Evolutionary conservation across 1,284 basidiomycete species (phyloP).

Genomic region (Xerocomus nothofagi): DNA sequence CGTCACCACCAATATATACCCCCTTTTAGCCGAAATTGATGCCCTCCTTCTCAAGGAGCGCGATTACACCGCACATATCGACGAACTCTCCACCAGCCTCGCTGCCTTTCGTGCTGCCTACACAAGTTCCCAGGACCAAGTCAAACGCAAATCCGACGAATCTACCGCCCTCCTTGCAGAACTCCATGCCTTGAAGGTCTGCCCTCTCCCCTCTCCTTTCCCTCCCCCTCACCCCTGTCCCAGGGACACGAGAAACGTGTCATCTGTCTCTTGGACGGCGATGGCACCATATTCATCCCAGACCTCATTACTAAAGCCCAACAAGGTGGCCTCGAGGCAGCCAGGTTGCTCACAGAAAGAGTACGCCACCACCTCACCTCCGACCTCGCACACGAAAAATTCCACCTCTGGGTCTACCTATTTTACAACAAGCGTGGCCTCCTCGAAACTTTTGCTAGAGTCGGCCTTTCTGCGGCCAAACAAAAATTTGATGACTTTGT

Average conservation of each 20-base stretch:
- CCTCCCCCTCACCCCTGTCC: slow-evolving; percentile 17
- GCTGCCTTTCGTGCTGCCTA: slow-evolving; percentile 29
- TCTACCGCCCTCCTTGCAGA: slow-evolving; percentile 19
- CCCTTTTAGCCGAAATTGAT: slow-evolving; percentile 32
- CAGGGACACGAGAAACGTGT: slow-evolving; percentile 49
- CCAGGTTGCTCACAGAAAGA: slow-evolving; percentile 50
- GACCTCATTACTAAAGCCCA: slow-evolving; percentile 54
- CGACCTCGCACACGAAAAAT: slow-evolving; percentile 43
- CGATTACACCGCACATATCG: slow-evolving; percentile 20
- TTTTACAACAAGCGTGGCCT: slow-evolving; percentile 66
- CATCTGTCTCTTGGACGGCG: slow-evolving; percentile 63
- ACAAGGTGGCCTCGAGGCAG: slow-evolving; percentile 56
- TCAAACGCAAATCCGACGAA: slow-evolving; percentile 23
- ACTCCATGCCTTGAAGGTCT: slow-evolving; percentile 28
- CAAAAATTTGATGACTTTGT: slow-evolving; percentile 60
- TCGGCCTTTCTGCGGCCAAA: slow-evolving; percentile 41
- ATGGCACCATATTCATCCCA: slow-evolving; percentile 60
- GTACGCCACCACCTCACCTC: slow-evolving; percentile 45
- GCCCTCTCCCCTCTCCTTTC: neutral
- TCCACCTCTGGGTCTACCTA: slow-evolving; percentile 61
- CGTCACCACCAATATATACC: neutral
- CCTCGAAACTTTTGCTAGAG: slow-evolving; percentile 48
- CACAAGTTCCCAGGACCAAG: slow-evolving; percentile 19
- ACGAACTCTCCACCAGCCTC: slow-evolving; percentile 28
- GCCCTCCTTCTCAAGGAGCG: slow-evolving; percentile 24